phyloP scores from a whole-genome alignment of 768 basidiomycete species.

The Astraeus odoratus region DNA sequence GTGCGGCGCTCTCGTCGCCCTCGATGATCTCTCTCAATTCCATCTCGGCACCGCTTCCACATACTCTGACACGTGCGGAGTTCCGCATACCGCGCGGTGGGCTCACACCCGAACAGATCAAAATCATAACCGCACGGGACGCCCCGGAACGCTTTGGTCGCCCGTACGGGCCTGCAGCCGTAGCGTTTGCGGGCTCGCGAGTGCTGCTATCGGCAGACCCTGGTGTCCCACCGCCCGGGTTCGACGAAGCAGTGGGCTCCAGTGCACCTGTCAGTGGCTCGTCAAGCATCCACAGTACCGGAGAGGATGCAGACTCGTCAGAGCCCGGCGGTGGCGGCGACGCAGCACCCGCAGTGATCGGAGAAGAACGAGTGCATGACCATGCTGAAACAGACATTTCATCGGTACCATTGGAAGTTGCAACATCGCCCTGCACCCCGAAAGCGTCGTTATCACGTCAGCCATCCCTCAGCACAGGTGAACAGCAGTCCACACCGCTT shows the following conservation, averaged over 20 bases:
- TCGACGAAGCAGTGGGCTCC: constrained; percentile 27
- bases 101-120: constrained; percentile 48
- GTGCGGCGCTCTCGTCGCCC: constrained; percentile 41
- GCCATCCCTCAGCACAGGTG: neutral
- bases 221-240: constrained; percentile 41
- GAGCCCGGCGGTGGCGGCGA: neutral
- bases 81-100: constrained; percentile 52
- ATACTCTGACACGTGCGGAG: constrained; percentile 65
- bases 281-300: neutral
- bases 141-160: constrained; percentile 62
- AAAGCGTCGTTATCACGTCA: neutral
- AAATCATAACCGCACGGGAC: constrained; percentile 63
- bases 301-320: neutral
- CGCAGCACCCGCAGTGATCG: neutral
- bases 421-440: neutral
- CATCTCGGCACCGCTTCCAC: constrained; percentile 70
- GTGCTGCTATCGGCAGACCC: constrained; percentile 24
- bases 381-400: neutral
- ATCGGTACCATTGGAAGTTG: neutral
- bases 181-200: constrained; percentile 50
- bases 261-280: neutral
- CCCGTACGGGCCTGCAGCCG: constrained; percentile 70
- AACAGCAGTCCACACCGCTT: neutral
- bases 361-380: neutral
- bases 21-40: constrained; percentile 66